Evolutionary conservation across 1,284 basidiomycete genomes (phyloP), one percentile per base, ranked within the genome.

Genomic region (Butyriboletus appendiculatus): DNA sequence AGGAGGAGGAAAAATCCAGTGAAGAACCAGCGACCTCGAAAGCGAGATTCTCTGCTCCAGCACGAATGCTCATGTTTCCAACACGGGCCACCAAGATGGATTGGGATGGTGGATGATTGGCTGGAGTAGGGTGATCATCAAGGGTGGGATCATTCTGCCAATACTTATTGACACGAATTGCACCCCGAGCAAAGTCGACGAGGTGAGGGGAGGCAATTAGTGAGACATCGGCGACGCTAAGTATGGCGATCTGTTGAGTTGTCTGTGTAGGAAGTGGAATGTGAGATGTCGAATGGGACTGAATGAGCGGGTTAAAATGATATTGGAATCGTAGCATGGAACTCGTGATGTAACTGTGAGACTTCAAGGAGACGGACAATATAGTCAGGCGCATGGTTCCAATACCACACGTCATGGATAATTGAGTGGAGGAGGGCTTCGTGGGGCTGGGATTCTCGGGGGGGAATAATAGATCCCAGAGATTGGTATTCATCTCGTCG

Each of bases 171-270:
- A 83, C 75, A 20, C 81, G 82, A 18, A 89, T 71, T 33, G 80
- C 61, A 55, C 81, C 75, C 65, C 84, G 85, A 7, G 80, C 76
- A 60, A 90, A 87, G 35, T 76, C 70, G 64, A 90, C 80, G 22
- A 88, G 71, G 56, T 81, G 81, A 14, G 88, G 87, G 33, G 76
- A 80, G 9, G 88, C 72, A 14, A 68, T 72, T 44, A 85, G 61
- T n/a, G 74, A 72, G 26, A 82, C 56, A 34, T 78, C 72, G 10
- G 77, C 78, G 14, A 81, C 48, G 16, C 72, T 66, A 20, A 84
- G 37, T 12, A 77, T 57, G 12, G 72, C 66, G 10, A 75, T 61
- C 43, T 77, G 80, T 12, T 70, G 70, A 24, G 77, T 59, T 15
- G 45, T 48, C 38, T 67, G 65, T 14, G 49, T 49, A 48, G 56